Conservation (phyloP, 805 yeast genomes). For the Candida fluviatilis region DNA sequence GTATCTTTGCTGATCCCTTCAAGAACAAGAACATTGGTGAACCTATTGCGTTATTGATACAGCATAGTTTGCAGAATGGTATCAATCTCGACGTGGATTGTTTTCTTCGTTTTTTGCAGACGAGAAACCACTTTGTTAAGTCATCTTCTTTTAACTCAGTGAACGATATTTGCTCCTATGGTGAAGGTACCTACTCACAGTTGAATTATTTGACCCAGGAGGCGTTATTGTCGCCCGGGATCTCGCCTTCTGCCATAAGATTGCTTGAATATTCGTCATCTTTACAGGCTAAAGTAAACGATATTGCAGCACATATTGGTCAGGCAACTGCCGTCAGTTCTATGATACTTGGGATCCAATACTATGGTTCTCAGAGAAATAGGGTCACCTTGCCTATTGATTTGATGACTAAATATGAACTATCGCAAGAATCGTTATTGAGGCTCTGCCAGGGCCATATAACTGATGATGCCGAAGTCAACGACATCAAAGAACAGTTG, state of each 20-base stretch:
- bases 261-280: slow-evolving; percentile 43
- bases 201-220: slow-evolving; percentile 64
- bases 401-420: slow-evolving; percentile 44
- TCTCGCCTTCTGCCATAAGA: slow-evolving; percentile 52
- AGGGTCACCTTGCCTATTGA: slow-evolving; percentile 63
- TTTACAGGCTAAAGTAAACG: slow-evolving; percentile 46
- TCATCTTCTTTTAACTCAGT: slow-evolving; percentile 43
- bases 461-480: slow-evolving; percentile 17
- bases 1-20: slow-evolving; percentile 35
- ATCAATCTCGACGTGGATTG: slow-evolving; percentile 48
- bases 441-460: slow-evolving; percentile 44
- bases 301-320: slow-evolving; percentile 75
- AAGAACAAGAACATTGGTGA: slow-evolving; percentile 45
- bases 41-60: slow-evolving; percentile 59
- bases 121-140: slow-evolving; percentile 51
- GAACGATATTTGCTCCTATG: slow-evolving; percentile 65
- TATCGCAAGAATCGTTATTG: slow-evolving; percentile 64
- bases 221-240: slow-evolving; percentile 49
- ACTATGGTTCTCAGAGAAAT: slow-evolving; percentile 48
- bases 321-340: slow-evolving; percentile 74
- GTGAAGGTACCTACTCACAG: slow-evolving; percentile 78
- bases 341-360: slow-evolving; percentile 55
- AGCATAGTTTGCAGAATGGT: slow-evolving; percentile 48
- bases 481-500: slow-evolving; percentile 32
- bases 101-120: slow-evolving; percentile 56